Base-by-base conservation (phyloP, 345 rosid genomes). In the Populus davidiana region DNA sequence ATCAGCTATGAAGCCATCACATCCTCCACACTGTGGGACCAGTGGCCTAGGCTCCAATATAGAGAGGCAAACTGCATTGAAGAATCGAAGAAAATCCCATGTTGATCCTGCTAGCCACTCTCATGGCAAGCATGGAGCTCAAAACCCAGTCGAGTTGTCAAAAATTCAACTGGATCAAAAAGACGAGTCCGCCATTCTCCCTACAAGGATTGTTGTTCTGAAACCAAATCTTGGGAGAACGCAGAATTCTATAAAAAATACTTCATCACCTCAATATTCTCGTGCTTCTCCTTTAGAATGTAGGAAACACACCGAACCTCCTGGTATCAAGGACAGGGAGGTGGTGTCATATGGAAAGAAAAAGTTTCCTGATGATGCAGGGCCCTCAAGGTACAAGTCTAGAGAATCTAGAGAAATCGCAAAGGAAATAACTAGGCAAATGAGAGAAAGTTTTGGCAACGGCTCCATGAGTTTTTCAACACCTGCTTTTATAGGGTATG, bases 121-220 rank as follows among this genome's bases (percentile, higher is more conserved):
- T 67, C 75, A 64, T 64, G 16, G 81, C 36, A 85, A 86, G 74
- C 78, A 73, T 77, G 74, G 29, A 73, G 77, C 88, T 80, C 82
- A 78, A 74, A 78, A 43, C 81, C 33, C 76, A 38, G 50, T 69
- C 43, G 85, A 83, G 77, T 77, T 87, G 38, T 49, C 86, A 70
- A 88, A 85, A 65, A 44, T 79, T 82, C 89, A 76, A 59, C 76
- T 77, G 70, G 86, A 88, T 61, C 87, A 80, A 78, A 89, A 75
- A 80, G 81, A 72, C 62, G 87, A 76, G 70, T 43, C 83, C 8
- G 70, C 81, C 64, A 76, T 44, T 72, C 75, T 82, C 78, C 92
- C 92, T 27, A 92, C 98, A 62, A 90, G 87, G 83, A 96, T 96
- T 84, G 96, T 94, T 80, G 94, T 96, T 77, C 85, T 96, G 78